Conservation (phyloP, 768 basidiomycete genomes). For the Leccinum broughii region DNA sequence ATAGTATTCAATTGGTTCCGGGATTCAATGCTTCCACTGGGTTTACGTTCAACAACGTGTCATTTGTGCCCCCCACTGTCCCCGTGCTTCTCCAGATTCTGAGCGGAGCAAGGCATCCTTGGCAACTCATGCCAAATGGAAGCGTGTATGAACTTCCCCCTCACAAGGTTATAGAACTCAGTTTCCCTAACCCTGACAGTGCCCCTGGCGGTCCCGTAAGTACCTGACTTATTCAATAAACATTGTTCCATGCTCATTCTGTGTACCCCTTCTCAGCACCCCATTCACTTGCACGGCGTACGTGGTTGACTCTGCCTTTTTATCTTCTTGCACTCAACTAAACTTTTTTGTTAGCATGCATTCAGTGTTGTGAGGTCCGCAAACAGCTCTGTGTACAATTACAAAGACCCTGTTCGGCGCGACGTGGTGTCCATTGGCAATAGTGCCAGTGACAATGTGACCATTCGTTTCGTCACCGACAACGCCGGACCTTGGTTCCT, state of each 20-base stretch:
- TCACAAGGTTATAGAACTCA: conserved; percentile 48
- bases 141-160: conserved; percentile 46
- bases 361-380: conserved; percentile 40
- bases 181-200: conserved; percentile 37
- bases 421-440: conserved; percentile 34
- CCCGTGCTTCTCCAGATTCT: conserved; percentile 63
- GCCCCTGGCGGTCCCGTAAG: conserved; percentile 35
- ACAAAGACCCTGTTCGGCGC: conserved; percentile 37
- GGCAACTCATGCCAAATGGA: conserved; percentile 50
- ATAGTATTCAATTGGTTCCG: conserved; percentile 30
- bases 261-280: conserved; percentile 30
- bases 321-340: background rate
- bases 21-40: background rate
- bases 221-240: background rate
- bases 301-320: conserved; percentile 7
- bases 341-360: conserved; percentile 26
- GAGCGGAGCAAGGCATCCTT: conserved; percentile 48
- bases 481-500: conserved; percentile 67
- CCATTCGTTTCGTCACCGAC: conserved; percentile 61
- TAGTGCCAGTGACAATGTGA: conserved; percentile 42
- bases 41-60: conserved; percentile 29
- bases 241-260: conserved; percentile 1
- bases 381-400: conserved; percentile 34
- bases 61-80: conserved; percentile 41
- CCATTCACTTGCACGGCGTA: conserved; percentile 45